Base-by-base conservation (phyloP, 768 basidiomycete genomes). In the Agaricus blazei region DNA sequence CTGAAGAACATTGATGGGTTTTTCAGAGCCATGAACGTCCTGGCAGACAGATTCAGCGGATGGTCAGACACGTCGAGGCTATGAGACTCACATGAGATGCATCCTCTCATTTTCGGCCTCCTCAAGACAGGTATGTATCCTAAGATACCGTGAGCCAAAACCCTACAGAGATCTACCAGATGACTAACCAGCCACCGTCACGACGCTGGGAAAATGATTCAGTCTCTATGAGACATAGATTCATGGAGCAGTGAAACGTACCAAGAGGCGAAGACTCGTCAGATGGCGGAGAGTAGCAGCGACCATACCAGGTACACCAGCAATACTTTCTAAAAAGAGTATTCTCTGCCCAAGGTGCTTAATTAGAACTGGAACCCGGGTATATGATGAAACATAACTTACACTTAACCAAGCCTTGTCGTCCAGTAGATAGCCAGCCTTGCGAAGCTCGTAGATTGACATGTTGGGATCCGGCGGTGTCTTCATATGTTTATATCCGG, bases 91-190 rank as follows among this genome's bases (percentile, higher is more conserved):
- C 88, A 95, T 89, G 51, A 95, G 77, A 68, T 96, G 93, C 91
- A 97, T 96, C 36, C 96, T 77, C 72, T 99, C 96, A 67, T 98
- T 98, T 66, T 98, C 93, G 11, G 94, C 93, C 73, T 97, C 96
- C 66, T 93, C 88, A 15, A 97, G 74, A 43, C 93, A 81, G 5
- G 93, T 95, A 67, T 94, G 91, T 60, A 97, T 97, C 93, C 93
- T 94, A 3, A 23, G n/a, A 82, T 54, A 54, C 42, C 6, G 56
- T 48, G 19, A 59, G 48, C 6, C 7, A 40, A 28, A 11, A 36
- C 24, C 52, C 26, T 23, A 55, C 24, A 3, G 24, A 40, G 27
- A 9, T 12, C 24, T 19, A 45, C 9, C 12, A 41, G 9, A 42
- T n/a, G 44, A 58, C 74, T 47, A 48, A 77, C 77, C 79, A 80